phyloP scores from a whole-genome alignment of 2,329 filamentous ascomycete species.

The Beauveria sp. region DNA sequence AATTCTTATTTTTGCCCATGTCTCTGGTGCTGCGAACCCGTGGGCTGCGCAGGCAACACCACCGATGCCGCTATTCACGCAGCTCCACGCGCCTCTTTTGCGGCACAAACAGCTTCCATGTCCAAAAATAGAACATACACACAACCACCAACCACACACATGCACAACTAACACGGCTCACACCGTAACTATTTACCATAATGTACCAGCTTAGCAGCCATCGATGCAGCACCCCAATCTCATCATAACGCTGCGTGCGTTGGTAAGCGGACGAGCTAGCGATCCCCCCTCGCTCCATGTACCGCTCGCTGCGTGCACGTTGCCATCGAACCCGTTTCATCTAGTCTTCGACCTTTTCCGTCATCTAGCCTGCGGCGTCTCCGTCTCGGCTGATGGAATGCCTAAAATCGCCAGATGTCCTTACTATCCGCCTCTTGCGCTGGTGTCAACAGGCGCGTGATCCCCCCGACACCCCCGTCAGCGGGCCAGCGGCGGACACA shows the following conservation, averaged over 20 bases:
- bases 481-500: neutral
- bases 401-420: neutral
- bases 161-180: neutral
- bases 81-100: neutral
- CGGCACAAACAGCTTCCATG: neutral
- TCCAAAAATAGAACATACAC: neutral
- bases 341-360: neutral
- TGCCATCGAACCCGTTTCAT: neutral
- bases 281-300: no score
- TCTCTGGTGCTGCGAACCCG: neutral
- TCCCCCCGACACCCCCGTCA: no score
- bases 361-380: neutral
- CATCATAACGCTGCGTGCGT: no score
- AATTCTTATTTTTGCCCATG: neutral
- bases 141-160: neutral
- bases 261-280: no score
- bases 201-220: neutral
- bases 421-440: no score
- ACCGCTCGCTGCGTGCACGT: neutral
- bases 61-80: neutral
- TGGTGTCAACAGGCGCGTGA: no score
- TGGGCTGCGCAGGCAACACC: neutral
- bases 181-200: neutral
- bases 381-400: constrained; percentile 3
- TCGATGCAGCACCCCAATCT: no score